Conservation (phyloP, 2,329 filamentous ascomycete species). For the Aciculosporium take region DNA sequence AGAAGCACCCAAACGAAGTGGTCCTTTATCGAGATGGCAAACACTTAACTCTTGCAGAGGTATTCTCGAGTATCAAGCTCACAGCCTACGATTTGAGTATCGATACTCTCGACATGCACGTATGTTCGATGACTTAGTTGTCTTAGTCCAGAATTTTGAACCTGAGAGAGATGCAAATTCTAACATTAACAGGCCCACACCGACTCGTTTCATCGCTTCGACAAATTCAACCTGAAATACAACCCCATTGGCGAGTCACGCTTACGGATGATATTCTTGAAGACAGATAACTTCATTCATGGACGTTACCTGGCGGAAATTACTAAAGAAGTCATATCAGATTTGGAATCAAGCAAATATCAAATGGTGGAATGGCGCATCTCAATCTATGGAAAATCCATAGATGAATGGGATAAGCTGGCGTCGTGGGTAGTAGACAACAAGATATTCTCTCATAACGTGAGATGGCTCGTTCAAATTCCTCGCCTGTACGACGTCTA, state of each 20-base stretch:
- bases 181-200: slow-evolving; percentile 57
- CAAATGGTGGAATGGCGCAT: slow-evolving; percentile 99
- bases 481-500: slow-evolving; percentile 93
- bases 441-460: slow-evolving; percentile 94
- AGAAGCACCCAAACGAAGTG: slow-evolving; percentile 88
- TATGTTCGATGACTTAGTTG: slow-evolving; percentile 26
- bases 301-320: slow-evolving; percentile 94
- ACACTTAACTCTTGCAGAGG: slow-evolving; percentile 77
- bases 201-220: slow-evolving; percentile 95
- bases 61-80: slow-evolving; percentile 93
- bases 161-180: neutral
- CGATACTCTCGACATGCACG: slow-evolving; percentile 97
- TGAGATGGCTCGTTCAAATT: slow-evolving; percentile 92
- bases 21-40: slow-evolving; percentile 88
- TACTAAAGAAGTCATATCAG: slow-evolving; percentile 92
- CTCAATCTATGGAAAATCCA: slow-evolving; percentile 82
- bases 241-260: slow-evolving; percentile 94
- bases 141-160: neutral
- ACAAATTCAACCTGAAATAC: slow-evolving; percentile 99
- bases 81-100: slow-evolving; percentile 97
- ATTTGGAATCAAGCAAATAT: slow-evolving; percentile 97
- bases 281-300: slow-evolving; percentile 96
- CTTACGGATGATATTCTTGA: slow-evolving; percentile 92
- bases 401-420: slow-evolving; percentile 95
- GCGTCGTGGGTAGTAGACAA: slow-evolving; percentile 97